phyloP scores from a whole-genome alignment of 805 yeast genomes.

The Teunomyces barrocoloradensis region DNA sequence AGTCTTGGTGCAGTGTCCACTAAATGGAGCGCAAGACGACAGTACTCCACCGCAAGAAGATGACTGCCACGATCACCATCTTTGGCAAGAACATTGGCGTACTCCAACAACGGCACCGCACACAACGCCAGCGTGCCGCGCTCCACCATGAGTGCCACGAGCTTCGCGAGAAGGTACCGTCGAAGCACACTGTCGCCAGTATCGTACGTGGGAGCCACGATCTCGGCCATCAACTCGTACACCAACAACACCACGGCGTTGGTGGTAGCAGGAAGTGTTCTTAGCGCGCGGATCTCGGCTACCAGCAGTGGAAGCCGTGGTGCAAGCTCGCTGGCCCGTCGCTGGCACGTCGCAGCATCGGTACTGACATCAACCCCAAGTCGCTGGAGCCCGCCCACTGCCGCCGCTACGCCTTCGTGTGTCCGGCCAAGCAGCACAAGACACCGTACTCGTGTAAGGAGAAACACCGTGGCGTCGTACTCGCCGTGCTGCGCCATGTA shows the following conservation, averaged over 20 bases:
- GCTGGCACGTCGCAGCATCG: constrained; percentile 23
- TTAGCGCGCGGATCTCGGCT: constrained; percentile 34
- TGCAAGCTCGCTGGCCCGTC: constrained; percentile 17
- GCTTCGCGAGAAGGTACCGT: constrained; percentile 29
- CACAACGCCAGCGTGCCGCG: constrained; percentile 41
- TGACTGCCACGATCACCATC: constrained; percentile 28
- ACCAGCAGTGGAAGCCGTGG: constrained; percentile 38
- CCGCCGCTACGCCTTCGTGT: constrained; percentile 33
- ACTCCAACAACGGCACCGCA: constrained; percentile 37
- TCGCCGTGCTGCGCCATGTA: constrained; percentile 21
- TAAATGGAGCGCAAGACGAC: constrained; percentile 38
- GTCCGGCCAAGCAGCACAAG: constrained; percentile 26
- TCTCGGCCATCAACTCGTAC: constrained; percentile 40
- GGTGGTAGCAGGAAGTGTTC: constrained; percentile 16
- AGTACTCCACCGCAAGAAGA: constrained; percentile 39
- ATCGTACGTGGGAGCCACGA: constrained; percentile 33
- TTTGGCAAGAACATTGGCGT: constrained; percentile 32
- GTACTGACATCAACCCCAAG: constrained; percentile 33
- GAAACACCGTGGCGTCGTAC: constrained; percentile 33
- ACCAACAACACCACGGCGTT: constrained; percentile 28
- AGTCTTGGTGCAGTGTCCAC: constrained; percentile 32
- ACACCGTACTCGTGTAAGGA: constrained; percentile 37
- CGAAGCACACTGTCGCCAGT: constrained; percentile 25
- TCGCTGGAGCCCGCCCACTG: constrained; percentile 31
- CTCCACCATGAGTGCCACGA: constrained; percentile 33